Base-by-base conservation (phyloP, 257 asterid genomes). In the Solanum tarapatanum region DNA sequence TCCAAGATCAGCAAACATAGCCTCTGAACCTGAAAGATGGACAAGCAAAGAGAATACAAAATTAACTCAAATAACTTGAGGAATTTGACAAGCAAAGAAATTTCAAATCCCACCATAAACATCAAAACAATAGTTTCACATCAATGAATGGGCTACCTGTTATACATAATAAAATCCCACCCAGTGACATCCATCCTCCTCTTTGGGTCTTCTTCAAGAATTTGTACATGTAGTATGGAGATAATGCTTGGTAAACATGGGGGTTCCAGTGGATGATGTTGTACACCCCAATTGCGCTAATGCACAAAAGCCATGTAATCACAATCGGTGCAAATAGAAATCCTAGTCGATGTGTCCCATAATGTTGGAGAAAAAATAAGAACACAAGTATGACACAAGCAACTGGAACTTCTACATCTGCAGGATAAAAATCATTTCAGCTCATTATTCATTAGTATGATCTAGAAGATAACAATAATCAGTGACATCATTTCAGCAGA, bases 1-100 rank as follows among this genome's bases (percentile, higher is more conserved):
- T 45, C 99, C 99, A 88, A 95, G 99, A 92, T 96, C 99, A 37
- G 99, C 99, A 90, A 89, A 95, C 99, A 96, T 96, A 72, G 99
- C 98, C 90, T 96, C 99, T 3, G 99, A 96, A 89, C 99, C 99
- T 94, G 92, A 85, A 87, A 84, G 33, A 69, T 8, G 28, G 28
- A 86, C 30, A 82, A 55, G 84, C 69, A 82, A 30, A 48, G 85
- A 48, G 69, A 48, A 51, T 28, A 45, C n/a, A 8, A 82, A 17
- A 28, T 74, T 36, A 39, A 36, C 6, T 64, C 32, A 64, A 64
- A 64, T 64, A 64, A 10, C 13, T 64, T n/a, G 16, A 64, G 70
- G 17, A 64, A 64, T 64, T 64, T n/a, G 70, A 64, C 70, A 62
- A 4, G 70, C 84, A 60, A 35, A 21, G 58, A 84, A 82, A 64